Evolutionary conservation across 306 rosid genomes (phyloP).

Genomic region (Lathyrus oleraceus): DNA sequence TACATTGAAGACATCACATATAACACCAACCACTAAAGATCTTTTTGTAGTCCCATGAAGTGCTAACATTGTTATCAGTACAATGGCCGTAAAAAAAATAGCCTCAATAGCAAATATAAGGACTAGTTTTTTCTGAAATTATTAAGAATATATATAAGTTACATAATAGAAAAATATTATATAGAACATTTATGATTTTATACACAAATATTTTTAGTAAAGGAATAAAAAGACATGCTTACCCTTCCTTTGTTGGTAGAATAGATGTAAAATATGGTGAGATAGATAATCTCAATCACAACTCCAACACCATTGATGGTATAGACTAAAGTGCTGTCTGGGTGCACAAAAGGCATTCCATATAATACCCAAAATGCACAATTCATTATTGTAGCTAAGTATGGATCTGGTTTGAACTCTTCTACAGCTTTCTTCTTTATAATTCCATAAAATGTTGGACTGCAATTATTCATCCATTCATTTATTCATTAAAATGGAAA

Average conservation of each 20-base stretch:
- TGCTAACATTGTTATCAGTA: conserved; percentile 39
- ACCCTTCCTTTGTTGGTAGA: conserved; percentile 57
- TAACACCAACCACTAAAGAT: conserved; percentile 63
- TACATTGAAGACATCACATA: conserved; percentile 67
- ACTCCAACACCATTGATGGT: conserved; percentile 65
- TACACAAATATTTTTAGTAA: too few relatives aligned
- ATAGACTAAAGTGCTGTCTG: conserved; percentile 61
- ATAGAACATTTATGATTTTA: too few relatives aligned
- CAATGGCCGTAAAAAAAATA: conserved; percentile 45
- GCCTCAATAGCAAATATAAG: conserved; percentile 22
- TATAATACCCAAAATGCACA: conserved; percentile 77
- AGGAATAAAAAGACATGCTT: neutral
- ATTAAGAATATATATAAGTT: neutral
- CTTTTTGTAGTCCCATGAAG: conserved; percentile 45
- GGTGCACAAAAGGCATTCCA: conserved; percentile 82
- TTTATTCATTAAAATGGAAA: neutral
- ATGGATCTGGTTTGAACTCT: conserved; percentile 64
- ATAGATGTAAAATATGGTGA: conserved; percentile 49
- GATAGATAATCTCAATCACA: conserved; percentile 49
- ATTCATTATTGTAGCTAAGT: conserved; percentile 60
- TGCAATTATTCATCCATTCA: conserved; percentile 32
- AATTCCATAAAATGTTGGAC: conserved; percentile 68
- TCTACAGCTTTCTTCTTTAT: conserved; percentile 61
- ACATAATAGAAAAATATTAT: neutral
- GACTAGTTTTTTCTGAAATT: conserved; percentile 50